Conservation (phyloP, 2,329 filamentous ascomycete genomes). For the Westerdykella aurantiaca region DNA sequence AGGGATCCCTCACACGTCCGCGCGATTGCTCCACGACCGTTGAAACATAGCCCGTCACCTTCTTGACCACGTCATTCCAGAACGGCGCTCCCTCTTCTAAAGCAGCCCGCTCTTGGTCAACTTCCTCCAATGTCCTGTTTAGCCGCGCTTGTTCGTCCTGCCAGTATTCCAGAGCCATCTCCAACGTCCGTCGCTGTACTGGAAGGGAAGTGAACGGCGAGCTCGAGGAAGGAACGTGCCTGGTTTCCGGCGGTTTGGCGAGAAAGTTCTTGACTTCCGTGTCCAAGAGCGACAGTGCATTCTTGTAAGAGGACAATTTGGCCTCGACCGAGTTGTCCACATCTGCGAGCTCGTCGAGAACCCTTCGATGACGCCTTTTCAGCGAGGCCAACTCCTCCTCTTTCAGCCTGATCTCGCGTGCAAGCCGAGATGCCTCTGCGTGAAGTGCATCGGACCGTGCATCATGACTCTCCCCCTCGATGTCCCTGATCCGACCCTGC, state of each 20-base stretch:
- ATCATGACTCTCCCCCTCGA: constrained; percentile 53
- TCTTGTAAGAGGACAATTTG: constrained; percentile 64
- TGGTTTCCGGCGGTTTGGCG: constrained; percentile 47
- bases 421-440: constrained; percentile 49
- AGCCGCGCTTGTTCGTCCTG: constrained; percentile 56
- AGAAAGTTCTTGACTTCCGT: constrained; percentile 56
- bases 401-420: constrained; percentile 59
- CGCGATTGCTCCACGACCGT: constrained; percentile 45
- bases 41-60: constrained; percentile 61
- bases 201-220: constrained; percentile 55
- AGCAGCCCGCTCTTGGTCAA: constrained; percentile 58
- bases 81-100: constrained; percentile 61
- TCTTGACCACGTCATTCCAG: constrained; percentile 58
- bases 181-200: constrained; percentile 59
- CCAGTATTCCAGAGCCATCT: constrained; percentile 69
- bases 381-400: constrained; percentile 60
- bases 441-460: constrained; percentile 50
- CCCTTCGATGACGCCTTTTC: constrained; percentile 54
- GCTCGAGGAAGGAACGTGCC: constrained; percentile 22
- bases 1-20: constrained; percentile 14
- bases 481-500: constrained; percentile 49
- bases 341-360: constrained; percentile 57
- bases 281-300: constrained; percentile 62
- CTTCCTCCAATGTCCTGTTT: constrained; percentile 49
- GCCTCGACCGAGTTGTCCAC: constrained; percentile 62